Conservation (phyloP, 169 alveolate genomes). For the Cryptosporidium muris region DNA sequence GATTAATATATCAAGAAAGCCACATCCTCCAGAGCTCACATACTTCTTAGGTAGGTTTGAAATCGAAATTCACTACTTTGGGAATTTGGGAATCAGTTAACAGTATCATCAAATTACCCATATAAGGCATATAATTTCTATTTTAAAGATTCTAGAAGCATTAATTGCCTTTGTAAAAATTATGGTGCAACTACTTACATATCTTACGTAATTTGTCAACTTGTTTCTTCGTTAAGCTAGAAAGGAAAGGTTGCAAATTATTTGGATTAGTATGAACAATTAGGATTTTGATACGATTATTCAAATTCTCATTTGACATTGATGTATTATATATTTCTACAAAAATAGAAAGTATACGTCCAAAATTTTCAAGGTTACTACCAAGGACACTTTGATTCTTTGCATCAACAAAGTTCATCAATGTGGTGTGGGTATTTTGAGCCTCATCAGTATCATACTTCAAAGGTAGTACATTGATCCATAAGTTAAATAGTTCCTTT, state of each 20-base stretch:
- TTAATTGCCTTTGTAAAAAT: too few species aligned
- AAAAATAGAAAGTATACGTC: conserved; percentile 80
- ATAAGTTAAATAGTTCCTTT: conserved; percentile 22
- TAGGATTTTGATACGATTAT: conserved; percentile 74
- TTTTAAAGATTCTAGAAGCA: too few species aligned
- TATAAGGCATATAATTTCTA: background rate
- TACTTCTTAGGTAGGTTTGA: background rate
- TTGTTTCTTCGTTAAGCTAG: conserved; percentile 52
- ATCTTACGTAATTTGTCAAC: conserved; percentile 46
- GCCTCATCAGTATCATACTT: conserved; percentile 70
- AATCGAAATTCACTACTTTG: background rate
- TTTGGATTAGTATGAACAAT: conserved; percentile 55
- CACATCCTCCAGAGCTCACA: background rate
- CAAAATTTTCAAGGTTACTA: conserved; percentile 80
- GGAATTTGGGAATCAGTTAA: background rate
- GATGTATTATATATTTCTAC: conserved; percentile 83
- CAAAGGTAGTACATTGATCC: conserved; percentile 52
- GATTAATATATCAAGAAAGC: background rate
- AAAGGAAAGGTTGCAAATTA: conserved; percentile 38
- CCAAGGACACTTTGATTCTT: conserved; percentile 82
- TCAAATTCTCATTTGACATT: conserved; percentile 81
- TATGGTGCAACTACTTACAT: background rate
- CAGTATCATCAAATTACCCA: background rate
- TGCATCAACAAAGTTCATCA: conserved; percentile 59
- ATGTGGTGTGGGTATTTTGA: conserved; percentile 53